Evolutionary conservation across 345 rosid species (phyloP).

Genomic region (Hypericum androsaemum): DNA sequence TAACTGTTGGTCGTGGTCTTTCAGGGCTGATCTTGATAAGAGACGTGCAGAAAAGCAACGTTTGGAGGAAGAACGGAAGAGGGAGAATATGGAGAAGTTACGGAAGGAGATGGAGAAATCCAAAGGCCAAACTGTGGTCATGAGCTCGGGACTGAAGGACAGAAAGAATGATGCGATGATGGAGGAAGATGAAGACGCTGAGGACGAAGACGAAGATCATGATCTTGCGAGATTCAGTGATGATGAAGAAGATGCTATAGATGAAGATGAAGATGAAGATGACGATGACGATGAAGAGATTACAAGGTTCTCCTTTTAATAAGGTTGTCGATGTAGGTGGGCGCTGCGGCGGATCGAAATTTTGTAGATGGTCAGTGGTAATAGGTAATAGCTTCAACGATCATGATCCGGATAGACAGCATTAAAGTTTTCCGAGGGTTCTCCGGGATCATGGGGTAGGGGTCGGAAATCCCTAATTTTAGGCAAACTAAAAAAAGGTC

Average conservation of each 20-base stretch:
- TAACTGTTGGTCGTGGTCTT: background rate
- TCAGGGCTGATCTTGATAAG: slow-evolving; percentile 69
- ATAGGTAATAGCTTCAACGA: too few species aligned
- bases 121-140: slow-evolving; percentile 52
- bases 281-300: slow-evolving; percentile 60
- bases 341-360: too few species aligned
- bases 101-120: slow-evolving; percentile 69
- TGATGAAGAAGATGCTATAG: slow-evolving; percentile 30
- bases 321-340: too few species aligned
- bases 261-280: too few species aligned
- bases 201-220: slow-evolving; percentile 27
- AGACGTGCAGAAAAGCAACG: slow-evolving; percentile 64
- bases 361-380: too few species aligned
- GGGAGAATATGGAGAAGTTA: slow-evolving; percentile 50
- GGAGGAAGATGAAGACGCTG: slow-evolving; percentile 34
- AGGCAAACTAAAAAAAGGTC: too few species aligned
- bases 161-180: slow-evolving; percentile 23
- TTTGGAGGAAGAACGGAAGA: slow-evolving; percentile 52
- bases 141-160: slow-evolving; percentile 59
- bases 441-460: too few species aligned
- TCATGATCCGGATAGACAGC: too few species aligned
- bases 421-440: too few species aligned
- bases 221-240: slow-evolving; percentile 20
- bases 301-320: slow-evolving; percentile 27
- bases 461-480: too few species aligned